Evolutionary conservation across 2,329 filamentous ascomycete genomes (phyloP).

Genomic region (Sporothrix schenckii): DNA sequence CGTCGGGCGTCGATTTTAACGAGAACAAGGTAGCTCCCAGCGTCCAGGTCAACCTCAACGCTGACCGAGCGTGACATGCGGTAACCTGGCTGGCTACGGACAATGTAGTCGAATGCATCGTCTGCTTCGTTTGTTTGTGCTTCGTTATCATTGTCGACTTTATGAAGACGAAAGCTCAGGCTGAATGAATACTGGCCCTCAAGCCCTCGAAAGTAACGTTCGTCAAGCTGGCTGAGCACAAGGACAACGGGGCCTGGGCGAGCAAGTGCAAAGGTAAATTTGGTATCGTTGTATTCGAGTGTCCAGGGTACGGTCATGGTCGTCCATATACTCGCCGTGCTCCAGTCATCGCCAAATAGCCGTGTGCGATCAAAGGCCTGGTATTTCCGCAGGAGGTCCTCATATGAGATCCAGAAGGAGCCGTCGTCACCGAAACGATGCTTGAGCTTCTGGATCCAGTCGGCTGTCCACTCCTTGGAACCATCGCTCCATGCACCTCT

Average conservation of each 20-base stretch:
- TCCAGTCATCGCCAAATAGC: slow-evolving; percentile 64
- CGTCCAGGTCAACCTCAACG: slow-evolving; percentile 60
- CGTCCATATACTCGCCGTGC: slow-evolving; percentile 62
- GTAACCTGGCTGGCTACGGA: slow-evolving; percentile 62
- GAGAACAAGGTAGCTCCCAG: slow-evolving; percentile 61
- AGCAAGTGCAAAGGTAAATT: slow-evolving; percentile 61
- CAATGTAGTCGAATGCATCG: slow-evolving; percentile 58
- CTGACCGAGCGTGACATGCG: slow-evolving; percentile 62
- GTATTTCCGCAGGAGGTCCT: slow-evolving; percentile 65
- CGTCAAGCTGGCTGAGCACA: slow-evolving; percentile 64
- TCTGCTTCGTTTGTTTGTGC: slow-evolving; percentile 45
- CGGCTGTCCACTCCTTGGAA: slow-evolving; percentile 63
- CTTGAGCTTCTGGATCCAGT: slow-evolving; percentile 59
- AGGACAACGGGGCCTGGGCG: slow-evolving; percentile 61
- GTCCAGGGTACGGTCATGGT: slow-evolving; percentile 66
- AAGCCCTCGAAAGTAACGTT: slow-evolving; percentile 64
- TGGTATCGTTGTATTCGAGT: slow-evolving; percentile 61
- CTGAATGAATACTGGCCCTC: slow-evolving; percentile 59
- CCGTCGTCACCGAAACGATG: slow-evolving; percentile 65
- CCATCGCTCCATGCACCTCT: slow-evolving; percentile 63
- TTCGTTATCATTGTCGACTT: neutral
- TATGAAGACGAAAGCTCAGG: slow-evolving; percentile 49
- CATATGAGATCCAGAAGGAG: slow-evolving; percentile 66
- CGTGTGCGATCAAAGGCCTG: slow-evolving; percentile 64
- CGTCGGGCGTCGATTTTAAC: slow-evolving; percentile 59